These are phyloP conservation scores for Trichaptum fuscoviolaceum DNA, from an alignment of 768 basidiomycete species.

Conservation along the genomic window DNA sequence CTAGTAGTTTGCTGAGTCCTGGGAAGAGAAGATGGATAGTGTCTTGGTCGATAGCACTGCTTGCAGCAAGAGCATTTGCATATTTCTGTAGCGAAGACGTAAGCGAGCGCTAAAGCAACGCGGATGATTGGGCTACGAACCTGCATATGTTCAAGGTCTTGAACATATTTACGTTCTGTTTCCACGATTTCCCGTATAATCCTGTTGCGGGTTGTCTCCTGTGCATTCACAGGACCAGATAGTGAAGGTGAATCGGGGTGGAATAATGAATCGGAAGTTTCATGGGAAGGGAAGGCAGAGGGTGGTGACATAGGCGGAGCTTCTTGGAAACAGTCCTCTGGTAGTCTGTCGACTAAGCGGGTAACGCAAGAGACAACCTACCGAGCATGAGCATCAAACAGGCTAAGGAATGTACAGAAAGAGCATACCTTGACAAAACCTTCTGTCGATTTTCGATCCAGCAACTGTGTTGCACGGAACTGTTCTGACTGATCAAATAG, in stretches of 20 bases:
- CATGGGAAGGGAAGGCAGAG: constrained; percentile 43
- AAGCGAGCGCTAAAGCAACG: constrained; percentile 7
- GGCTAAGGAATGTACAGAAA: constrained; percentile 8
- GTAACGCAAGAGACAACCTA: constrained; percentile 90
- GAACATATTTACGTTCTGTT: constrained; percentile 94
- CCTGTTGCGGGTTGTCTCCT: constrained; percentile 66
- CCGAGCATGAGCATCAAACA: constrained; percentile 10
- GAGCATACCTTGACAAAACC: constrained; percentile 85
- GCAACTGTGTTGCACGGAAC: constrained; percentile 89
- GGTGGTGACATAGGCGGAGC: constrained; percentile 51
- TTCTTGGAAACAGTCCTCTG: constrained; percentile 61
- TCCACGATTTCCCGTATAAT: constrained; percentile 87
- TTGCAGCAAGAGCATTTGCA: constrained; percentile 73
- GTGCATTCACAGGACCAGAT: constrained; percentile 45
- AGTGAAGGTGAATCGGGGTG: constrained; percentile 34
- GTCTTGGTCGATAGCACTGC: constrained; percentile 86
- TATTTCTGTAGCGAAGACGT: constrained; percentile 62
- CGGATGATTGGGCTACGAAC: constrained; percentile 35
- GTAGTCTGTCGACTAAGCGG: constrained; percentile 73
- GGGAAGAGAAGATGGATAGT: constrained; percentile 95
- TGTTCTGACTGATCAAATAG: constrained; percentile 67
- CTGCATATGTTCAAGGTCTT: constrained; percentile 95
- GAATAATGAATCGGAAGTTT: constrained; percentile 53
- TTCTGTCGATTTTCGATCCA: constrained; percentile 86
- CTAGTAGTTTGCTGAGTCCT: constrained; percentile 88